Evolutionary conservation across 805 yeast genomes (phyloP), one percentile per base, ranked within the genome.

Genomic region (Lachancea thermotolerans): DNA sequence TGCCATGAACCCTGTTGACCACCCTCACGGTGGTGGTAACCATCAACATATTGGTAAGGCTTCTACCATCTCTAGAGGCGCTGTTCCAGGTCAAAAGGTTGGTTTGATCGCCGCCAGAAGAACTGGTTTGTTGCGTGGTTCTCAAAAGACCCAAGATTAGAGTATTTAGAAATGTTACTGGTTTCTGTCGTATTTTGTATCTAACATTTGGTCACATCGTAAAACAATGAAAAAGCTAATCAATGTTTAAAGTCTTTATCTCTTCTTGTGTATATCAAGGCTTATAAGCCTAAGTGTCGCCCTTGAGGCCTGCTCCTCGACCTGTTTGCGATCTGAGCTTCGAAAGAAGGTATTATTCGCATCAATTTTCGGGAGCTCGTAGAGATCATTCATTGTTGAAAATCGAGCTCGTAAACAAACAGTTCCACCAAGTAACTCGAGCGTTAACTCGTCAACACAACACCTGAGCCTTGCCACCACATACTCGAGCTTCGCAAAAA

Each of bases 21-120:
- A 91, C 82, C 99, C 99, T 74, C 99, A 91, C 77, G 99, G 99
- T 87, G 98, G 99, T 91, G 99, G 99, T 91, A 90, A 90, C 96
- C 98, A 91, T 78, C 98, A 91, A 82, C 98, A 91, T 77, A 91
- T 90, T 79, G 98, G 98, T 89, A 91, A 91, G 83, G 97, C 98
- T 69, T 91, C 98, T 67, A 91, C 98, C 69, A 91, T 91, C 68
- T 84, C 95, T 65, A 88, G 98, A 85, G 95, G 95, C 76, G 97
- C 98, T 62, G 98, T 91, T 73, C 79, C 99, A 69, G 99, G 99
- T 87, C 99, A 91, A 82, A 91, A 91, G 95, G 95, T 95, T 73
- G 99, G 99, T 91, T 88, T 91, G 73, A 93, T 91, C 74, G 99
- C 99, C 69, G 99, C 99, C 74, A 89, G 99, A 88, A 89, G 99